phyloP scores from a whole-genome alignment of 306 rosid species.

The Casuarina glauca region DNA sequence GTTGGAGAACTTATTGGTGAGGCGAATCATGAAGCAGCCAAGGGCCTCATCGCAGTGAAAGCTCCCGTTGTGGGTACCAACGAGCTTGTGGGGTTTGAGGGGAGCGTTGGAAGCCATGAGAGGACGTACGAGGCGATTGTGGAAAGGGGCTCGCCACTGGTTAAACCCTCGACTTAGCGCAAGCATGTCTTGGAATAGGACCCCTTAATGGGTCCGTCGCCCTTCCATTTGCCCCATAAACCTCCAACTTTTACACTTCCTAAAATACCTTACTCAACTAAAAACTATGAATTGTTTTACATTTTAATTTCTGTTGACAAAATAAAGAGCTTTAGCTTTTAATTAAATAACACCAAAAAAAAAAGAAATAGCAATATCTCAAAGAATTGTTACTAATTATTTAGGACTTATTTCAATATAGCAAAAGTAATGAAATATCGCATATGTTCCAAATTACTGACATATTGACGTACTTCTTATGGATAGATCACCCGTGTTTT shows the following conservation, averaged over 20 bases:
- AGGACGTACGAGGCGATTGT: constrained; percentile 14
- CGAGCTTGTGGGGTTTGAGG: constrained; percentile 56
- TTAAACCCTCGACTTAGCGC: constrained; percentile 18
- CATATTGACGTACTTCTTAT: no score
- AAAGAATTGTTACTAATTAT: no score
- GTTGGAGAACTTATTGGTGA: constrained; percentile 59
- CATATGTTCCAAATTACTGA: no score
- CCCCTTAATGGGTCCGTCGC: background rate
- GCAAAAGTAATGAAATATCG: no score
- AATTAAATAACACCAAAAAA: no score
- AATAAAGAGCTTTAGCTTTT: no score
- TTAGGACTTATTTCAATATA: no score
- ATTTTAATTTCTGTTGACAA: no score
- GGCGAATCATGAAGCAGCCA: constrained; percentile 99
- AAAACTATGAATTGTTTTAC: no score
- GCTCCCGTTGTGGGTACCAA: constrained; percentile 94
- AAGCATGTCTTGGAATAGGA: constrained; percentile 20
- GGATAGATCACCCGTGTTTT: no score
- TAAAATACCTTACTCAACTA: no score
- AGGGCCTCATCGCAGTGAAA: constrained; percentile 99
- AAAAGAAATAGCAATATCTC: no score
- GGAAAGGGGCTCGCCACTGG: constrained; percentile 14
- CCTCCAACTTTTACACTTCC: background rate
- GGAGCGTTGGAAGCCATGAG: constrained; percentile 30
- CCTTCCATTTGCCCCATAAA: background rate